Conservation (phyloP, 139 green algal species). For the Spirogloea muscicola region DNA sequence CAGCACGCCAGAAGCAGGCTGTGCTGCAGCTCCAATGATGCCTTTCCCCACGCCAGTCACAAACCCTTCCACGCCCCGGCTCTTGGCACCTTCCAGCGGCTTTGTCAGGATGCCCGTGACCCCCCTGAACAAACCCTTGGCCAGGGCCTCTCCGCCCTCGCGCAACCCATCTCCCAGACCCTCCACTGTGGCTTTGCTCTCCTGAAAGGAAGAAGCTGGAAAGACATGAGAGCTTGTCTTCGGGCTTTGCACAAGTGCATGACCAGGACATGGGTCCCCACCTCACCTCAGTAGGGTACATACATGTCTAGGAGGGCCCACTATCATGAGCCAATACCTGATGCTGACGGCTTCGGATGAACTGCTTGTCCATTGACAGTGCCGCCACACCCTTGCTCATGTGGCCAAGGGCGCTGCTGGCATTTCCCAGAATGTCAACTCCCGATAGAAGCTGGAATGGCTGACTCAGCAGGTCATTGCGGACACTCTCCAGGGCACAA, state of each 20-base stretch:
- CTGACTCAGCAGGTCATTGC: slow-evolving; percentile 43
- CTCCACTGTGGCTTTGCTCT: slow-evolving; percentile 40
- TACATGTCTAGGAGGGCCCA: not conserved
- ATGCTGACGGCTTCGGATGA: slow-evolving; percentile 43
- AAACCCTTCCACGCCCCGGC: slow-evolving; percentile 67
- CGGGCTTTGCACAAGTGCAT: too few relatives aligned
- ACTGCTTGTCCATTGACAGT: slow-evolving; percentile 48
- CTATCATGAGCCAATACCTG: slow-evolving; percentile 4
- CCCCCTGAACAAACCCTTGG: slow-evolving; percentile 63
- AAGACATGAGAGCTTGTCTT: too few relatives aligned
- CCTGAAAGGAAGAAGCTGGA: slow-evolving; percentile 24
- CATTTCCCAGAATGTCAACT: slow-evolving; percentile 44
- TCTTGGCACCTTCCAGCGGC: slow-evolving; percentile 72
- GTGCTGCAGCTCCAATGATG: slow-evolving; percentile 69
- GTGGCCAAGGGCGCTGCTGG: slow-evolving; percentile 10
- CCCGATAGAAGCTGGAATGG: slow-evolving; percentile 41
- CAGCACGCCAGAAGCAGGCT: slow-evolving; percentile 69
- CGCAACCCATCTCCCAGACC: slow-evolving; percentile 63
- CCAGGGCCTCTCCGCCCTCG: slow-evolving; percentile 70
- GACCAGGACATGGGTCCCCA: not conserved
- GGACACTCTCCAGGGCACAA: not conserved
- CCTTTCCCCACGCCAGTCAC: slow-evolving; percentile 64
- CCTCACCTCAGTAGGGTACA: not conserved
- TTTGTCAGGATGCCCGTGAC: slow-evolving; percentile 76
- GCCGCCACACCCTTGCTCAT: slow-evolving; percentile 35